Conservation (phyloP, 202 grass and related monocot genomes). For the Elaeis oleifera region DNA sequence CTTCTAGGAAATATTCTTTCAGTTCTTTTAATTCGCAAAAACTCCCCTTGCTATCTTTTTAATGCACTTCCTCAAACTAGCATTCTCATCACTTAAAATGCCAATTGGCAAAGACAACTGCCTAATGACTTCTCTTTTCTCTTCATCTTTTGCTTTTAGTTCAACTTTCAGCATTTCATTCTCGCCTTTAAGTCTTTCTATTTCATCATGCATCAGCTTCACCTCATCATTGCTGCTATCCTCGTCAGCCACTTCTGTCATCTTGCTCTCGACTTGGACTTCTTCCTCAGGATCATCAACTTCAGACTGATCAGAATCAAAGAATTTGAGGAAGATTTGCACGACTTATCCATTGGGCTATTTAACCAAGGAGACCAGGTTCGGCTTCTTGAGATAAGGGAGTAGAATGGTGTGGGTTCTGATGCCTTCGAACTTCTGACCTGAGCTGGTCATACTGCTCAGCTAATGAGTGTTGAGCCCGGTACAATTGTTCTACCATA, state of each 20-base stretch:
- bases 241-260: slow-evolving; percentile 7
- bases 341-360: slow-evolving; percentile 16
- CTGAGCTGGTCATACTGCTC: slow-evolving; percentile 74
- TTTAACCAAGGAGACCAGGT: background rate
- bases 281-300: slow-evolving; percentile 65
- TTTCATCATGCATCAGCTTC: slow-evolving; percentile 10
- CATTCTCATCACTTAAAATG: slow-evolving; percentile 60
- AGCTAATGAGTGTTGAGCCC: slow-evolving; percentile 60
- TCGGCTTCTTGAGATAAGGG: too few relatives aligned
- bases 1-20: too few relatives aligned
- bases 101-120: slow-evolving; percentile 54
- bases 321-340: slow-evolving; percentile 28
- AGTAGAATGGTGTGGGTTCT: too few relatives aligned
- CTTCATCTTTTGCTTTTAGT: slow-evolving; percentile 61
- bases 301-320: slow-evolving; percentile 51
- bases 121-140: slow-evolving; percentile 94
- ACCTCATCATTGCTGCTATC: background rate
- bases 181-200: slow-evolving; percentile 39
- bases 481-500: slow-evolving; percentile 76
- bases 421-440: slow-evolving; percentile 9
- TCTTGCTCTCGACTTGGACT: slow-evolving; percentile 8
- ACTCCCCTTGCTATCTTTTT: slow-evolving; percentile 5
- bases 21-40: too few relatives aligned
- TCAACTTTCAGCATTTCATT: slow-evolving; percentile 29
- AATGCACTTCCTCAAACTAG: slow-evolving; percentile 30